Base-by-base conservation (phyloP, 371 early-diverging fungal species). In the Umbelopsis sp. region DNA sequence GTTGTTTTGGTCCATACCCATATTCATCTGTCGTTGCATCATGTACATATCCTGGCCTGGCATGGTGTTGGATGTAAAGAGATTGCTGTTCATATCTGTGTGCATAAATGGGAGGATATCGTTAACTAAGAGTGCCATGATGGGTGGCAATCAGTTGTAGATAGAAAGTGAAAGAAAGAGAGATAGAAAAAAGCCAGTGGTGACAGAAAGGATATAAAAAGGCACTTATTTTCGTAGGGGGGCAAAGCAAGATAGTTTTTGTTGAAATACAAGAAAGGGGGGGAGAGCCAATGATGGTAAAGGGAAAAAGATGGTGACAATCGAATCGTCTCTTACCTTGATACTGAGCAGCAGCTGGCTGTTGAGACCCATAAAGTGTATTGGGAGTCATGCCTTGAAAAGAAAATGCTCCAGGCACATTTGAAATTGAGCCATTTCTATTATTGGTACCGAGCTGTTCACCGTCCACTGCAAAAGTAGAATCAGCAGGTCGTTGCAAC, bases 401-500 rank as follows among this genome's bases (percentile, higher is more conserved):
- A 35, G 57, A 57, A 57, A 57, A 57, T 35, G 29, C 57, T 57
- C 57, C 57, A 29, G 57, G 37, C 29, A 29, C 35, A 35, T 57
- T 57, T 29, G 57, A 57, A 57, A 57, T 35, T 8, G 57, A 35
- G 29, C 57, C 35, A 35, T 37, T 57, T 35, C 57, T 35, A 57
- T 57, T 57, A 57, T 35, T 57, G 57, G 57, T 57, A 57, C 57
- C 57, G 57, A 57, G 57, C 18, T 29, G 29, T 18, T 24, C 57
- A 12, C 57, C 57, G 57, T 57, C 57, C 25, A 57, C 29, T 37
- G 57, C 29, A 14, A 25, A 35, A 12, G 57, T 12, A 35, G 57
- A 14, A 35, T 57, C 57, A 57, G 57, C 83, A n/a, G 92, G 92
- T 0, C 89, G 89, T 44, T 83, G 83, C 20, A 92, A 73, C 90